Conservation (phyloP, 2,329 filamentous ascomycete species). For the Colletotrichum siamense region DNA sequence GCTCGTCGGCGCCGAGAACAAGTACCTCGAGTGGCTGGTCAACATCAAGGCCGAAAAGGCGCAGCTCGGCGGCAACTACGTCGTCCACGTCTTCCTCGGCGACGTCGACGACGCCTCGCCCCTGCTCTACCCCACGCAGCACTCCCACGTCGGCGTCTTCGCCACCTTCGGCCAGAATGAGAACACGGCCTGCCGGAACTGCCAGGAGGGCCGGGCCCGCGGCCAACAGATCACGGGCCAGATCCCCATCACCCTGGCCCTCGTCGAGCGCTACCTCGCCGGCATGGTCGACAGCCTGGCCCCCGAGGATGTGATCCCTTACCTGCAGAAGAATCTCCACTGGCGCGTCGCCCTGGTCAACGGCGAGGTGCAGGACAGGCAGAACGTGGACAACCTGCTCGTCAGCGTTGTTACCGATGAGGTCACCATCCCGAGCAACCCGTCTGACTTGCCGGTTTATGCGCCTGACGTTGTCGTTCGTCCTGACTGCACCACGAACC, state of each 20-base stretch:
- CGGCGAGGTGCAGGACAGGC: conserved; percentile 20
- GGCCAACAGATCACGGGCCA: conserved; percentile 28
- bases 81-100: conserved; percentile 61
- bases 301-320: conserved; percentile 29
- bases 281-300: conserved; percentile 25
- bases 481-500: conserved; percentile 4
- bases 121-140: conserved; percentile 43
- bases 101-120: conserved; percentile 42
- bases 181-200: conserved; percentile 28
- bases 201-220: conserved; percentile 22
- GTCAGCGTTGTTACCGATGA: conserved; percentile 9
- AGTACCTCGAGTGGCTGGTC: conserved; percentile 56
- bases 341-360: conserved; percentile 29
- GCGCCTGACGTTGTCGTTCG: neutral
- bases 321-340: conserved; percentile 27
- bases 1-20: conserved; percentile 25
- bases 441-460: neutral
- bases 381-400: neutral
- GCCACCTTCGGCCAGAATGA: conserved; percentile 43
- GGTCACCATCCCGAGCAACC: conserved; percentile 1
- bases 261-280: conserved; percentile 29
- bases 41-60: conserved; percentile 59
- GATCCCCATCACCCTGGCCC: conserved; percentile 32
- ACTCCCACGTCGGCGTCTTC: conserved; percentile 51
- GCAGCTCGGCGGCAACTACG: conserved; percentile 55